Evolutionary conservation across 164 flowering plant species (phyloP).

Genomic region (Chimonanthus praecox): DNA sequence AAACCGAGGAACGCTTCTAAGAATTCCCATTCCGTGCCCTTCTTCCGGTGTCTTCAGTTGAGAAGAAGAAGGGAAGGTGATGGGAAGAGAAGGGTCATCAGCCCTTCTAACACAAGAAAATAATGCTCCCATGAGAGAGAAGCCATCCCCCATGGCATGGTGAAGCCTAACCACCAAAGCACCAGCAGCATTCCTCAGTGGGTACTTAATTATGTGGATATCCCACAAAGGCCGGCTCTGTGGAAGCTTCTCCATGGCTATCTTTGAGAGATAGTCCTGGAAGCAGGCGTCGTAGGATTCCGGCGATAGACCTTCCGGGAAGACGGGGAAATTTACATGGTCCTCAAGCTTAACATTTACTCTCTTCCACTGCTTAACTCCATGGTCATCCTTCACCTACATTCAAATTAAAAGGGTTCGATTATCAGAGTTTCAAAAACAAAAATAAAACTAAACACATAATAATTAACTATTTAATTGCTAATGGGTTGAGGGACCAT

Average conservation of each 20-base stretch:
- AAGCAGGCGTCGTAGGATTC: constrained; percentile 33
- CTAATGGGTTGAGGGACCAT: too few species aligned
- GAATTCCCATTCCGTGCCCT: background rate
- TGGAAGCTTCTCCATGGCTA: constrained; percentile 34
- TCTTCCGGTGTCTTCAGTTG: background rate
- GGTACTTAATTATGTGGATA: constrained; percentile 48
- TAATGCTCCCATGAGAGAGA: constrained; percentile 56
- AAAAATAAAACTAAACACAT: too few species aligned
- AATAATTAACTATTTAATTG: too few species aligned
- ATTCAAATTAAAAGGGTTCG: background rate
- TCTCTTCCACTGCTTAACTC: constrained; percentile 45
- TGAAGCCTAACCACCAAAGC: constrained; percentile 49
- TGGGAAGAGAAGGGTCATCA: constrained; percentile 49
- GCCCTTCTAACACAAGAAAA: constrained; percentile 47
- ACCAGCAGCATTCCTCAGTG: constrained; percentile 46
- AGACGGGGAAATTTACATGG: constrained; percentile 37
- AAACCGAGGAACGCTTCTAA: constrained; percentile 11
- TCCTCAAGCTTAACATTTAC: constrained; percentile 46
- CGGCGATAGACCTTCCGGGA: constrained; percentile 27
- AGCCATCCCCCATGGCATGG: constrained; percentile 74
- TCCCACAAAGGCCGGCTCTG: constrained; percentile 54
- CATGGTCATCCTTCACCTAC: constrained; percentile 42
- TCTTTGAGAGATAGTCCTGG: constrained; percentile 34
- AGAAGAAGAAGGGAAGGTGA: constrained; percentile 37
- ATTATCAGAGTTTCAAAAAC: background rate